These are phyloP conservation scores for Puccinia triticina DNA, from an alignment of 1,284 basidiomycete genomes.

Conservation along the genomic window DNA sequence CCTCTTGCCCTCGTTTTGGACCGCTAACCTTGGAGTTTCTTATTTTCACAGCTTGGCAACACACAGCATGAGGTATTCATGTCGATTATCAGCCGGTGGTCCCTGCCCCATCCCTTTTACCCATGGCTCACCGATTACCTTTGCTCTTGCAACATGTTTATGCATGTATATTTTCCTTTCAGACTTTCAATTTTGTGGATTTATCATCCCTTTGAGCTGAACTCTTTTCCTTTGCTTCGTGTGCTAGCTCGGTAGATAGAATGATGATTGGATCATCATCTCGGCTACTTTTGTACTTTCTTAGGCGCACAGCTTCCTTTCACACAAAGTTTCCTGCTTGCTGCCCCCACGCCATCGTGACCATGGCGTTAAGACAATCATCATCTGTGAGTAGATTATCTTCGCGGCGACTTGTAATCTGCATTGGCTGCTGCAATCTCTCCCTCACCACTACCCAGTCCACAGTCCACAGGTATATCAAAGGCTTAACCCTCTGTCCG, in stretches of 20 bases:
- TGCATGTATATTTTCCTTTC: not conserved
- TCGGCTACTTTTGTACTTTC: not conserved
- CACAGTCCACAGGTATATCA: not conserved
- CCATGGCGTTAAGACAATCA: not conserved
- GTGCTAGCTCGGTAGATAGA: not conserved
- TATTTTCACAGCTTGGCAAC: not conserved
- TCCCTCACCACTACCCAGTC: not conserved
- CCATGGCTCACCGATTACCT: not conserved
- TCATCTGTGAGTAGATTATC: too few relatives aligned
- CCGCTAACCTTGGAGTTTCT: not conserved
- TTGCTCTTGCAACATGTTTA: not conserved
- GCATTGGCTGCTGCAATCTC: not conserved
- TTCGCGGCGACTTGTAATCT: too few relatives aligned
- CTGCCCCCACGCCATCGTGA: not conserved
- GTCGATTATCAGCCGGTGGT: too few relatives aligned
- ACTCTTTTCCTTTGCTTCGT: not conserved
- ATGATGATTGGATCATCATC: not conserved
- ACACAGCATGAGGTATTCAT: too few relatives aligned
- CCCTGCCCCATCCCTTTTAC: not conserved
- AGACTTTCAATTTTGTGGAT: not conserved
- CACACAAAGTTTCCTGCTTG: not conserved
- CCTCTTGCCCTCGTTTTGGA: too few relatives aligned
- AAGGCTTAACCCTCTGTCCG: not conserved
- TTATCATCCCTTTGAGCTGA: not conserved
- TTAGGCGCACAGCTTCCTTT: not conserved